A percentile compares a stretch with the other conserved stretches of the same genome.
Evolutionary conservation across 2,329 filamentous ascomycete species (phyloP).

Genomic region (Fusarium protoensiforme): DNA sequence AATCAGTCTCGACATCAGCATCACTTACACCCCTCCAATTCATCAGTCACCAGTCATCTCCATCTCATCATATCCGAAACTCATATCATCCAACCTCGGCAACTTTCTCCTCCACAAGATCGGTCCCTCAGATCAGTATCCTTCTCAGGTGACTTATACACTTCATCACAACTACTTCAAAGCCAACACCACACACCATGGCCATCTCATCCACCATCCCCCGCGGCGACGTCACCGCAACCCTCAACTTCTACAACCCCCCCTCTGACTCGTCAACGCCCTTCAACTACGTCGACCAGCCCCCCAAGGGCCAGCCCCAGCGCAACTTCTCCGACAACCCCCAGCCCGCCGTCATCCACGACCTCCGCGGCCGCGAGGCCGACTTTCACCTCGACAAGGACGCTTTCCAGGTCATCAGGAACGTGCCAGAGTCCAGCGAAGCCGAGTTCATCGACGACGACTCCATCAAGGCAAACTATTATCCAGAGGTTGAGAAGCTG

Average conservation of each 20-base stretch:
- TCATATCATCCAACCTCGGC: conserved; percentile 6
- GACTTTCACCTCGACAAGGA: conserved; percentile 76
- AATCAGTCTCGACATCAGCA: background rate
- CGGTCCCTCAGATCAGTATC: background rate
- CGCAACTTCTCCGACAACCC: conserved; percentile 69
- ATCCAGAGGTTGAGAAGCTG: conserved; percentile 83
- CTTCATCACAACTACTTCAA: background rate
- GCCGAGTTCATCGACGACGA: conserved; percentile 74
- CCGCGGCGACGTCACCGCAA: conserved; percentile 70
- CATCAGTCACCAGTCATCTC: background rate
- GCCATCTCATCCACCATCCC: conserved; percentile 56
- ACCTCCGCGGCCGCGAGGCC: conserved; percentile 78
- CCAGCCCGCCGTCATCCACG: conserved; percentile 70
- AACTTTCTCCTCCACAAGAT: background rate
- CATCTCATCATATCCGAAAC: background rate
- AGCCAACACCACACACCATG: conserved; percentile 45
- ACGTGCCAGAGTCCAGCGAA: conserved; percentile 63
- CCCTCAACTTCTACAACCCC: conserved; percentile 73
- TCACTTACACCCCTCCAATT: background rate
- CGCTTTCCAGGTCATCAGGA: conserved; percentile 75
- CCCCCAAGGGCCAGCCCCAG: conserved; percentile 69
- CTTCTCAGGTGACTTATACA: background rate
- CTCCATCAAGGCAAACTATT: conserved; percentile 78
- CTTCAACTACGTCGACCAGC: conserved; percentile 75
- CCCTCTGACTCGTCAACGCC: conserved; percentile 70